Percentiles rank a stretch among this genome's conserved stretches.
These are phyloP conservation scores for Populus deltoides DNA, from an alignment of 345 rosid species.

Conservation along the genomic window DNA sequence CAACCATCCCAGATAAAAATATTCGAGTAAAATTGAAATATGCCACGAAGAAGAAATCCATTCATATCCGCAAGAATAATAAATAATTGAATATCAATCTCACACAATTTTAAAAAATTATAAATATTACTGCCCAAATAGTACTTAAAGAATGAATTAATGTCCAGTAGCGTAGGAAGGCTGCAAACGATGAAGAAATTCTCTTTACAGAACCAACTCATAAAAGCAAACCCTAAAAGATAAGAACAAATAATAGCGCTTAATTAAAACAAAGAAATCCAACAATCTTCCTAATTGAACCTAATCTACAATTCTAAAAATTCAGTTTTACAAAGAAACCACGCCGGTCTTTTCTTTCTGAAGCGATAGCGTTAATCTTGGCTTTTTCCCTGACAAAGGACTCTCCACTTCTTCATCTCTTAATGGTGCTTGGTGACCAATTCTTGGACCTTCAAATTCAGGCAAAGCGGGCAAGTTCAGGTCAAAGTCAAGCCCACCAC, in stretches of 20 bases:
- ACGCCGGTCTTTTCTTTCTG: slow-evolving; percentile 8
- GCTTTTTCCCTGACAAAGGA: slow-evolving; percentile 68
- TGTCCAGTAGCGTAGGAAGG: background rate
- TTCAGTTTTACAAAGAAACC: slow-evolving; percentile 3
- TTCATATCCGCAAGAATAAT: background rate
- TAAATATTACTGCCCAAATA: background rate
- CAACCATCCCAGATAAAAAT: background rate
- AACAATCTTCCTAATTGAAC: background rate
- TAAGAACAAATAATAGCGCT: background rate
- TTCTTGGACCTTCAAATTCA: slow-evolving; percentile 30
- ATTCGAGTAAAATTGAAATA: background rate
- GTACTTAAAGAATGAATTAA: slow-evolving; percentile 15
- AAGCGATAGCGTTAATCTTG: slow-evolving; percentile 34
- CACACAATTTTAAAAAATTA: background rate
- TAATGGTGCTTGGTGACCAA: background rate
- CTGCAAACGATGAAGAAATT: slow-evolving; percentile 26
- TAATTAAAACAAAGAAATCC: background rate
- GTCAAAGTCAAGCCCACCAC: slow-evolving; percentile 49
- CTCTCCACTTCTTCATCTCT: slow-evolving; percentile 63
- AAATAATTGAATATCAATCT: background rate
- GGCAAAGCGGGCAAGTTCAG: slow-evolving; percentile 80
- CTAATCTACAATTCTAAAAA: background rate
- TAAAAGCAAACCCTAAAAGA: slow-evolving; percentile 1
- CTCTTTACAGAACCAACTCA: slow-evolving; percentile 30
- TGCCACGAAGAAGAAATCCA: background rate